phyloP scores from a whole-genome alignment of 2,329 filamentous ascomycete species.

The Immersiporthe knoxdaviesiana region DNA sequence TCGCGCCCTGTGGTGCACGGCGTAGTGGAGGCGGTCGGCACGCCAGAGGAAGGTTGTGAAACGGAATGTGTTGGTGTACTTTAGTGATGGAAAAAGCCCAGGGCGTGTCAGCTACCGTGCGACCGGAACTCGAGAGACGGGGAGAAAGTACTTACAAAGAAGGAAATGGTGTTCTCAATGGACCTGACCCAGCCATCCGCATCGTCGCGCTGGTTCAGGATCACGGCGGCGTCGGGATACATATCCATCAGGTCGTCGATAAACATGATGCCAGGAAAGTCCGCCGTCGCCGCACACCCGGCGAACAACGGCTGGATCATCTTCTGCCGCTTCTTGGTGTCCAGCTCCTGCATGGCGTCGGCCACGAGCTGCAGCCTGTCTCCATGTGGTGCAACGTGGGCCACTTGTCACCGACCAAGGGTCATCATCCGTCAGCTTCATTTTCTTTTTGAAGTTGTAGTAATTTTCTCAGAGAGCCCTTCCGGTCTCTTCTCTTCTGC shows the following conservation, averaged over 20 bases:
- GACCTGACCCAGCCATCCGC: constrained; percentile 20
- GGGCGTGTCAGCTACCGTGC: neutral
- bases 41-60: neutral
- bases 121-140: neutral
- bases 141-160: neutral
- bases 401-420: constrained; percentile 18
- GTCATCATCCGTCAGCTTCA: neutral
- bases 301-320: constrained; percentile 38
- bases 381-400: constrained; percentile 30
- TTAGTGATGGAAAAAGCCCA: neutral
- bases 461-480: neutral
- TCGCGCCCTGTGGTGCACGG: neutral
- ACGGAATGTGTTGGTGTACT: neutral
- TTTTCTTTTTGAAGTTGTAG: neutral
- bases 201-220: constrained; percentile 39
- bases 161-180: neutral
- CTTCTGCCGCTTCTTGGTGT: constrained; percentile 35
- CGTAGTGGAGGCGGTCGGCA: constrained; percentile 4
- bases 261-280: constrained; percentile 41
- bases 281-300: constrained; percentile 34
- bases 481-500: neutral
- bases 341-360: constrained; percentile 35
- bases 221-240: constrained; percentile 39
- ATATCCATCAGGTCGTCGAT: constrained; percentile 43
- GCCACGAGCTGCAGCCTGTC: constrained; percentile 34